A percentile compares a stretch with the other conserved stretches of the same genome.
These are phyloP conservation scores for Candida vaughaniae DNA, from an alignment of 805 yeast species.

Conservation along the genomic window DNA sequence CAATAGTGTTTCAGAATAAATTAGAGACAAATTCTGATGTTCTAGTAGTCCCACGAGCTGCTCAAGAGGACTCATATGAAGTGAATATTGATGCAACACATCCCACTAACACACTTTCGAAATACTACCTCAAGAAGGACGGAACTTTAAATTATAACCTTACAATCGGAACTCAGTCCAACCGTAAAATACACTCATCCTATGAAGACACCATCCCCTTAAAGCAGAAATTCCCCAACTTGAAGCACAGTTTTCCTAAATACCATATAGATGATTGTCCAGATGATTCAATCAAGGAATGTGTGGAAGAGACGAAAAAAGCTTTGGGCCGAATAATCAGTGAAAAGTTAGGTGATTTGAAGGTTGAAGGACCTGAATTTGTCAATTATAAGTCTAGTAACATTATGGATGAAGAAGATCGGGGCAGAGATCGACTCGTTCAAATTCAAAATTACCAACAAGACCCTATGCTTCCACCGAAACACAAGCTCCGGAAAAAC, in stretches of 20 bases:
- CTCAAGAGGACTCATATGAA: neutral
- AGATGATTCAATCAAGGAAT: slow-evolving; percentile 43
- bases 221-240: slow-evolving; percentile 38
- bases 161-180: slow-evolving; percentile 20
- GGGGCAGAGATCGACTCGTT: slow-evolving; percentile 42
- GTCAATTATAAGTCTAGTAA: slow-evolving; percentile 21
- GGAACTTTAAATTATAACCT: slow-evolving; percentile 27
- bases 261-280: slow-evolving; percentile 38
- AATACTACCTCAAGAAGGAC: slow-evolving; percentile 24
- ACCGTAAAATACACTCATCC: slow-evolving; percentile 41
- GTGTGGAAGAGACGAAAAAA: slow-evolving; percentile 54
- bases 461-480: slow-evolving; percentile 88
- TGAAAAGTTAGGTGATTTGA: slow-evolving; percentile 31
- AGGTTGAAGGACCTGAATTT: slow-evolving; percentile 40
- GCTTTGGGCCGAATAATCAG: slow-evolving; percentile 54
- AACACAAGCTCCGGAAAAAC: slow-evolving; percentile 68
- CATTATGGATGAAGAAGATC: slow-evolving; percentile 11
- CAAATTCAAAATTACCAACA: slow-evolving; percentile 64
- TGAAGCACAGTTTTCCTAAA: slow-evolving; percentile 40
- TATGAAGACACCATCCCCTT: slow-evolving; percentile 63
- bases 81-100: slow-evolving; percentile 1
- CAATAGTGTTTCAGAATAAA: neutral
- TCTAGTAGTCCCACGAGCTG: slow-evolving; percentile 5
- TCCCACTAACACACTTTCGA: slow-evolving; percentile 14
- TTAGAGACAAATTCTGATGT: neutral